These are phyloP conservation scores for Dendrocalamus sinicus DNA, from an alignment of 176 grass and related monocot species.

Conservation along the genomic window DNA sequence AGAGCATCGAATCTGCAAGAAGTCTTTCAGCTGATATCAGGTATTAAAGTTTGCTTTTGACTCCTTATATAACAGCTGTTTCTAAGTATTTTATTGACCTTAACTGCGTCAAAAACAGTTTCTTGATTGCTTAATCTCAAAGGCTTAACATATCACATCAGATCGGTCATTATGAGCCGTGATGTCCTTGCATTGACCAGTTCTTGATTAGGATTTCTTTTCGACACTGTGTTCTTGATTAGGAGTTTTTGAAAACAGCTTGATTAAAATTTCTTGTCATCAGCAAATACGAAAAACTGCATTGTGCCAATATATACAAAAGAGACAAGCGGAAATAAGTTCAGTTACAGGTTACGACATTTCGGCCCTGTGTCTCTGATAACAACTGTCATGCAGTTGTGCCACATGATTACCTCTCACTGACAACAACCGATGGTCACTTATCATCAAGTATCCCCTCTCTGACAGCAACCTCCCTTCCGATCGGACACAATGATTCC, in stretches of 20 bases:
- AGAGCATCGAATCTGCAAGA: background rate
- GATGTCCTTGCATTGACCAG: constrained; percentile 10
- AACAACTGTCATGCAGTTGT: no score
- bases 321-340: background rate
- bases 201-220: background rate
- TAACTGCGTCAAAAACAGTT: background rate
- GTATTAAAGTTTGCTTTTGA: background rate
- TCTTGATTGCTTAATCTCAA: constrained; percentile 2
- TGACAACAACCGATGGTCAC: no score
- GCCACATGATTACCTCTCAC: no score
- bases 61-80: background rate
- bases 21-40: constrained; percentile 7
- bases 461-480: no score
- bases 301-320: background rate
- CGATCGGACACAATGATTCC: no score
- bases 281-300: background rate
- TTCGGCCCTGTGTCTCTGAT: no score
- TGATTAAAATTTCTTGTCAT: background rate
- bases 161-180: background rate
- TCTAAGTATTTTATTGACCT: constrained; percentile 10
- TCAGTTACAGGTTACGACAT: background rate
- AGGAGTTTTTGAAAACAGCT: background rate
- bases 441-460: no score
- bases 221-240: background rate
- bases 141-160: constrained; percentile 3